phyloP scores from a whole-genome alignment of 2,329 filamentous ascomycete species.

The Apiospora sp. region DNA sequence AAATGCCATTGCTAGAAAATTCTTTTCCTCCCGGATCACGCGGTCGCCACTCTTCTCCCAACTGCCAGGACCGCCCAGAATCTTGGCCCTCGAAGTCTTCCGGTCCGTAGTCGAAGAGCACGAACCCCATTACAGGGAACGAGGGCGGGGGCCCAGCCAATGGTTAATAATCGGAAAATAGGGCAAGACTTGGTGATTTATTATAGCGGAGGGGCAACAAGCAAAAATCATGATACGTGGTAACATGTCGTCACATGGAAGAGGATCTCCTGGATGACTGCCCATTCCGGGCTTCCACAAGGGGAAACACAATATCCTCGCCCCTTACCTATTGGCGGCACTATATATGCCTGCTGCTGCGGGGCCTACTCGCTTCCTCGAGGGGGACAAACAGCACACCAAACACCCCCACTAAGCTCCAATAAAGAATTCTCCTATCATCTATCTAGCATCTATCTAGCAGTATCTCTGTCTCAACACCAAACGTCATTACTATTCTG shows the following conservation, averaged over 20 bases:
- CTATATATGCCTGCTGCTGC: slow-evolving; percentile 7
- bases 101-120: background rate
- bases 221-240: background rate
- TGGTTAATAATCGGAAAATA: background rate
- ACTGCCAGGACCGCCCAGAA: background rate
- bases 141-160: background rate
- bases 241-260: slow-evolving; percentile 13
- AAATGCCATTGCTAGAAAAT: background rate
- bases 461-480: background rate
- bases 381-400: background rate
- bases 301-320: background rate
- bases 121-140: background rate
- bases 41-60: background rate
- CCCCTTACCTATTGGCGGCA: slow-evolving; percentile 8
- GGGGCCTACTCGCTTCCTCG: background rate
- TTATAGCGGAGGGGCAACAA: background rate
- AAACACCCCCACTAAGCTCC: background rate
- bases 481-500: background rate
- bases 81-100: background rate
- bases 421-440: slow-evolving; percentile 4
- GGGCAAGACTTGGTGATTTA: background rate
- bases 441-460: background rate
- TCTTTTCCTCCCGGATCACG: background rate
- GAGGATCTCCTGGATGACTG: background rate
- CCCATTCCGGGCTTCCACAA: slow-evolving; percentile 9